These are phyloP conservation scores for Begonia loranthoides DNA, from an alignment of 306 rosid species.

Conservation along the genomic window DNA sequence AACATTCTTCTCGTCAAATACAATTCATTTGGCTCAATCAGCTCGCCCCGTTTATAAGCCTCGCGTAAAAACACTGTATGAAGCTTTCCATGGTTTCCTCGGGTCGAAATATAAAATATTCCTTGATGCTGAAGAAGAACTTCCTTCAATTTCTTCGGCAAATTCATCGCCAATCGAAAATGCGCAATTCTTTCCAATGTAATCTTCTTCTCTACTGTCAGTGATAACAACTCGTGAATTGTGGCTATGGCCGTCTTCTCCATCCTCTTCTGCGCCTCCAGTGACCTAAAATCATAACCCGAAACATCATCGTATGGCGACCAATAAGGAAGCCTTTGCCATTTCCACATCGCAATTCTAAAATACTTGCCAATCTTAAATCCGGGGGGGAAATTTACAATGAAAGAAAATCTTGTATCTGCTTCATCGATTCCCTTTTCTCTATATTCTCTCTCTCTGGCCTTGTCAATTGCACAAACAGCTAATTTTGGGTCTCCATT, in stretches of 20 bases:
- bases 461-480: conserved; percentile 53
- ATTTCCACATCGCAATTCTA: conserved; percentile 76
- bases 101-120: conserved; percentile 67
- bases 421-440: conserved; percentile 65
- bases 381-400: conserved; percentile 77
- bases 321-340: conserved; percentile 90
- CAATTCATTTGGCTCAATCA: conserved; percentile 67
- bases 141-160: conserved; percentile 77
- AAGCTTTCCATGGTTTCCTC: conserved; percentile 92
- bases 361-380: conserved; percentile 79
- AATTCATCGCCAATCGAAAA: conserved; percentile 55
- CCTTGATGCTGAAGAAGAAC: conserved; percentile 93
- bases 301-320: conserved; percentile 75
- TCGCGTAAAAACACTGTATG: conserved; percentile 83
- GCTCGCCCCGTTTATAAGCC: conserved; percentile 60
- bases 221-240: conserved; percentile 58
- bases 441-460: conserved; percentile 70
- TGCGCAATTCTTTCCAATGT: conserved; percentile 84
- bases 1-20: conserved; percentile 63
- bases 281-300: conserved; percentile 68
- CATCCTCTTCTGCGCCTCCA: conserved; percentile 83
- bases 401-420: conserved; percentile 59
- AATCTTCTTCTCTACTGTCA: conserved; percentile 83
- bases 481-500: conserved; percentile 36
- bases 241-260: conserved; percentile 77